Evolutionary conservation across 1,284 basidiomycete species (phyloP).

Genomic region (Xerocomus minutiporus): DNA sequence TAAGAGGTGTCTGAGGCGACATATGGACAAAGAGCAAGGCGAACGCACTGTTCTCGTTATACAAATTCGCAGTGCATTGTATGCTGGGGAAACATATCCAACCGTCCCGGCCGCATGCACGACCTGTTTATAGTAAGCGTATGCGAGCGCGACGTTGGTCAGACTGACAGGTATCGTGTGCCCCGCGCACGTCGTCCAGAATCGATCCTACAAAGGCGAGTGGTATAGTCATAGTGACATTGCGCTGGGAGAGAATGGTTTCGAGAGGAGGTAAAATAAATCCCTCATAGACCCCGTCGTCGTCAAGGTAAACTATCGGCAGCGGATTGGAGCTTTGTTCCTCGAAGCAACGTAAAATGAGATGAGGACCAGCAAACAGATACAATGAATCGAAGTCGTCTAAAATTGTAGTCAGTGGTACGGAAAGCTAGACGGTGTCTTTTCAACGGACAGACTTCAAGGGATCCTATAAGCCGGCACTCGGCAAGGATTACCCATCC

Average conservation of each 20-base stretch:
- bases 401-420: not conserved
- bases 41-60: constrained; percentile 12
- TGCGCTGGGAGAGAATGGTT: constrained; percentile 5
- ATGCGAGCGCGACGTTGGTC: not conserved
- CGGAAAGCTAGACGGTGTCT: not conserved
- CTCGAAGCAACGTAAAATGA: constrained; percentile 16
- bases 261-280: constrained; percentile 5
- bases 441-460: constrained; percentile 12
- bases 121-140: constrained; percentile 6
- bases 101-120: constrained; percentile 1
- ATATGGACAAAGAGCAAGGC: not conserved
- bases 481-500: constrained; percentile 12
- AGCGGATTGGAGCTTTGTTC: constrained; percentile 9
- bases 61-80: constrained; percentile 4
- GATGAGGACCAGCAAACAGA: constrained; percentile 15
- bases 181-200: constrained; percentile 12
- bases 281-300: not conserved
- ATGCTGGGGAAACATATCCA: not conserved
- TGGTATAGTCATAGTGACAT: not conserved
- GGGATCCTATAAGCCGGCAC: constrained; percentile 4
- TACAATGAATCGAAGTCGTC: constrained; percentile 15
- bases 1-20: not conserved
- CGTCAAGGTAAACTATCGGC: not conserved
- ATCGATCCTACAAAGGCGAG: constrained; percentile 11
- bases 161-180: constrained; percentile 9